A percentile compares a stretch with the other conserved stretches of the same genome.
Conservation (phyloP, 768 basidiomycete species). For the Rhodotorula diobovata region DNA sequence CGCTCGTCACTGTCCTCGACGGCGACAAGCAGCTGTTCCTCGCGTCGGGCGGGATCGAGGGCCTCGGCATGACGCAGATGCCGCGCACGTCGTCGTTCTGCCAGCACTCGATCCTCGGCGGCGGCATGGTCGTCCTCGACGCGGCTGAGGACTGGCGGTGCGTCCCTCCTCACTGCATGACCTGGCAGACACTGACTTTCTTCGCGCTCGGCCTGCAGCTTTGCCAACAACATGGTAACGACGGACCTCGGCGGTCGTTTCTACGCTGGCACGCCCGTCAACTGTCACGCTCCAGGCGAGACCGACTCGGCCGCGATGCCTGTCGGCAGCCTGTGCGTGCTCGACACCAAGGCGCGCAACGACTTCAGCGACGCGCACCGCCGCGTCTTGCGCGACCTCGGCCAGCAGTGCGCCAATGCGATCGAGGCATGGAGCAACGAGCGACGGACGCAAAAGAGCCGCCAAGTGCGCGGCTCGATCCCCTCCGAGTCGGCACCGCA, state of each 20-base stretch:
- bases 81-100: constrained; percentile 40
- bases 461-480: constrained; percentile 20
- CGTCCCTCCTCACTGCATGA: background rate
- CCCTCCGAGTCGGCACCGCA: background rate
- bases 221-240: constrained; percentile 9
- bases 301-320: background rate
- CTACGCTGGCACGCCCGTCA: constrained; percentile 33
- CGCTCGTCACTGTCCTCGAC: constrained; percentile 35
- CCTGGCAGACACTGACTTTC: background rate
- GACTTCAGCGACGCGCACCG: constrained; percentile 38
- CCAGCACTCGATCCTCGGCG: constrained; percentile 40
- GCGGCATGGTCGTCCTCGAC: constrained; percentile 38
- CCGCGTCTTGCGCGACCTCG: constrained; percentile 37
- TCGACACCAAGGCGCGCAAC: constrained; percentile 38
- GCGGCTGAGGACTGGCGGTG: constrained; percentile 36
- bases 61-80: constrained; percentile 29
- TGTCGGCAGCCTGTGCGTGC: constrained; percentile 41
- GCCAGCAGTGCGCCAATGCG: constrained; percentile 37
- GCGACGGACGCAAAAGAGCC: constrained; percentile 31
- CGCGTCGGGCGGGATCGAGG: constrained; percentile 34
- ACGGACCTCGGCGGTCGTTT: constrained; percentile 35
- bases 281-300: constrained; percentile 17
- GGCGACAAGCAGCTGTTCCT: constrained; percentile 41
- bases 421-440: constrained; percentile 38
- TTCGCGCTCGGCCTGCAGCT: background rate